phyloP scores from a whole-genome alignment of 192 early-diverging fungal genomes.

The Phlyctochytrium planicorne region DNA sequence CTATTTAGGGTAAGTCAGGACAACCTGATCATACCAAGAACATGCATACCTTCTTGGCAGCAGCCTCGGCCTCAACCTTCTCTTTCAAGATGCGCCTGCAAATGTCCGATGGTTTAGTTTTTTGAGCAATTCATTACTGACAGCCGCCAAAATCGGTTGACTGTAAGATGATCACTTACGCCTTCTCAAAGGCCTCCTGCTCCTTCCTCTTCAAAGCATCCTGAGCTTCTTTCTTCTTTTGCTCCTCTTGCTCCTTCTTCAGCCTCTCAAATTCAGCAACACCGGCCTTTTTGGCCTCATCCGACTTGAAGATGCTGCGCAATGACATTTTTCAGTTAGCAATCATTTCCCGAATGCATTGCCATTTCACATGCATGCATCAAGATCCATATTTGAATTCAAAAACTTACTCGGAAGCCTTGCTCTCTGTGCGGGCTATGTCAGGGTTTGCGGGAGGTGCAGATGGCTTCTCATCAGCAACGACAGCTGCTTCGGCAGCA shows the following conservation, averaged over 20 bases:
- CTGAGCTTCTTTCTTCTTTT: background rate
- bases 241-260: conserved; percentile 1
- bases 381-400: too few species aligned
- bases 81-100: conserved; percentile 7
- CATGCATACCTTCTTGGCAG: background rate
- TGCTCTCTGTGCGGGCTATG: too few species aligned
- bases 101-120: background rate
- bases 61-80: conserved; percentile 5
- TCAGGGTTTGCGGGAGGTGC: too few species aligned
- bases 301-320: conserved; percentile 3
- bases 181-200: conserved; percentile 9
- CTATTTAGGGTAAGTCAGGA: background rate
- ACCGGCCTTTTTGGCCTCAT: conserved; percentile 11
- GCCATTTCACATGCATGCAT: too few species aligned
- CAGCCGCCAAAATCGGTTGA: too few species aligned
- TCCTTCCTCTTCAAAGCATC: conserved; percentile 6
- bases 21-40: background rate
- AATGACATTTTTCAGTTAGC: too few species aligned
- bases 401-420: too few species aligned
- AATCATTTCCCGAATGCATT: too few species aligned
- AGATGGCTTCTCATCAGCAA: too few species aligned
- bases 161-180: too few species aligned
- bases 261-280: background rate
- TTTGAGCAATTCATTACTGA: too few species aligned
- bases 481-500: too few species aligned